These are phyloP conservation scores for Nepenthes alata DNA, from an alignment of 179 eudicot species.

Conservation along the genomic window DNA sequence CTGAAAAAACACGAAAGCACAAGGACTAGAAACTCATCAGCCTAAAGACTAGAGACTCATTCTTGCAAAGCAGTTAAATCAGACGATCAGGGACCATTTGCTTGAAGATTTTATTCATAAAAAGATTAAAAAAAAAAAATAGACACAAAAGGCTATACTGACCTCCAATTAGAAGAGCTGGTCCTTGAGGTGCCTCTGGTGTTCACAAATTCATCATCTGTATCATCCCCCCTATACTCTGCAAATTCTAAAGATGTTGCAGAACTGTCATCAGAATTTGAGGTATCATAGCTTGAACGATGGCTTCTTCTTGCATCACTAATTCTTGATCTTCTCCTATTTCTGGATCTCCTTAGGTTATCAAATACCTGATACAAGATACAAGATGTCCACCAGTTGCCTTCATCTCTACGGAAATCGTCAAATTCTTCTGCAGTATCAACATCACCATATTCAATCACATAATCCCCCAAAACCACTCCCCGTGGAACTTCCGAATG, in stretches of 20 bases:
- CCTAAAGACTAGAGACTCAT: too few relatives aligned
- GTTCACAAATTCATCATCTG: slow-evolving; percentile 51
- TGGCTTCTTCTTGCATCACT: slow-evolving; percentile 55
- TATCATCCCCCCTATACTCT: slow-evolving; percentile 57
- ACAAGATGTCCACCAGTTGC: slow-evolving; percentile 97
- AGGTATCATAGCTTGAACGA: slow-evolving; percentile 47
- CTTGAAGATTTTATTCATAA: background rate
- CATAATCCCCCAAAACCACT: slow-evolving; percentile 92
- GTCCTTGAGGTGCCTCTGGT: slow-evolving; percentile 36
- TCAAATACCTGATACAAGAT: slow-evolving; percentile 85
- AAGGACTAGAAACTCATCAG: too few relatives aligned
- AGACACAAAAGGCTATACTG: slow-evolving; percentile 14
- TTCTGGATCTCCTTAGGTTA: slow-evolving; percentile 67
- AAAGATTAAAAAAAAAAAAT: background rate
- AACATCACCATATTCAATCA: slow-evolving; percentile 92
- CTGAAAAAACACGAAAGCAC: too few relatives aligned
- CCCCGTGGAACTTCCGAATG: slow-evolving; percentile 91
- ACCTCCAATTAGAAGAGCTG: slow-evolving; percentile 49
- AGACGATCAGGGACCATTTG: background rate
- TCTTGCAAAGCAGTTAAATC: too few relatives aligned
- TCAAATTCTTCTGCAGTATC: slow-evolving; percentile 77
- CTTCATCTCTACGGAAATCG: slow-evolving; percentile 71
- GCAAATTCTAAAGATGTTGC: slow-evolving; percentile 62
- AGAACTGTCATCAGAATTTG: slow-evolving; percentile 89
- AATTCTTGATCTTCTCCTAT: slow-evolving; percentile 66